Evolutionary conservation across 768 basidiomycete genomes (phyloP).

Genomic region (Daedaleopsis sinensis): DNA sequence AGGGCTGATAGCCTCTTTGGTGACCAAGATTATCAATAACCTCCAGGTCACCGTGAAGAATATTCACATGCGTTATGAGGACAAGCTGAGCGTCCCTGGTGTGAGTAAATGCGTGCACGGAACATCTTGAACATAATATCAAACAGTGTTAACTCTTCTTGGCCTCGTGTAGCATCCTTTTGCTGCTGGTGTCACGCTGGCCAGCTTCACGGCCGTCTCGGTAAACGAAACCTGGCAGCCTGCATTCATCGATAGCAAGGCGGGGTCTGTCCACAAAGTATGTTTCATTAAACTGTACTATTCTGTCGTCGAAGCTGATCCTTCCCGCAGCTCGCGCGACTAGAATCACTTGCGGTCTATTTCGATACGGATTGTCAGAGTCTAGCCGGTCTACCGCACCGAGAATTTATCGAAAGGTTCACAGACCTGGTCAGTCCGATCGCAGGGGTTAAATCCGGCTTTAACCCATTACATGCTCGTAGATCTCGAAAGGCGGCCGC

Average conservation of each 20-base stretch:
- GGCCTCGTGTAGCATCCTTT: constrained; percentile 77
- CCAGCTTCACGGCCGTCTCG: constrained; percentile 86
- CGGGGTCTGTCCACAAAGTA: constrained; percentile 89
- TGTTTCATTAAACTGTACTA: constrained; percentile 2
- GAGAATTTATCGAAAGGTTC: constrained; percentile 75
- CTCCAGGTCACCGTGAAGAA: constrained; percentile 94
- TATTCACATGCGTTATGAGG: constrained; percentile 96
- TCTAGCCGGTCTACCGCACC: constrained; percentile 66
- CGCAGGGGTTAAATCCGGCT: not conserved
- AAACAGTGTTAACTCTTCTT: no score
- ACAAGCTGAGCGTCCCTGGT: constrained; percentile 89
- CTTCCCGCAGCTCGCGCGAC: constrained; percentile 67
- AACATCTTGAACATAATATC: no score
- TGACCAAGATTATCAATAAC: constrained; percentile 92
- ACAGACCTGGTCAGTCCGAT: constrained; percentile 60
- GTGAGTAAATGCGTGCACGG: constrained; percentile 50
- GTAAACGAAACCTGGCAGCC: constrained; percentile 88
- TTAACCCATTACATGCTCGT: not conserved
- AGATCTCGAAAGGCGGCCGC: constrained; percentile 56
- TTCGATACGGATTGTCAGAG: constrained; percentile 91
- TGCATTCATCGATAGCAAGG: constrained; percentile 89
- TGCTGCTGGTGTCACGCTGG: constrained; percentile 86
- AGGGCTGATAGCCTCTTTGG: constrained; percentile 79
- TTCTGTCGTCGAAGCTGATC: not conserved
- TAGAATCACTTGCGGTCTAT: constrained; percentile 88